Base-by-base conservation (phyloP, 2,329 filamentous ascomycete genomes). In the Nemania abortiva region DNA sequence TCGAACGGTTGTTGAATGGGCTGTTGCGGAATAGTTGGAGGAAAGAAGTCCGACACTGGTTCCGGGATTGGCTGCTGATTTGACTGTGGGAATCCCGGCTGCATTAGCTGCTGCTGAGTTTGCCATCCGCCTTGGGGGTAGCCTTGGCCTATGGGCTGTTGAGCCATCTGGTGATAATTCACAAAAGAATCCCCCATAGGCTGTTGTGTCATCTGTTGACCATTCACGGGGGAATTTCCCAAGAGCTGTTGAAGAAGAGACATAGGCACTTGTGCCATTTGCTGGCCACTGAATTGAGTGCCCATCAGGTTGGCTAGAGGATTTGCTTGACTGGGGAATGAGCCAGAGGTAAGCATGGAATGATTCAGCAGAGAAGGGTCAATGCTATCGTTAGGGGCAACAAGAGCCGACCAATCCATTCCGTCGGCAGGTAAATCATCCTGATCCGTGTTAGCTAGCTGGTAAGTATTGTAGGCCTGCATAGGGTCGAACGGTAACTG, bases 101-200 rank as follows among this genome's bases (percentile, higher is more conserved):
- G 24, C 6, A 22, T 50, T 24, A 9, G n/a, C 20, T 22, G 47
- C 18, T 24, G 15, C 50, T 6, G 11, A 31, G 50, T 2, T 53
- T 31, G 10, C 58, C 58, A 53, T 6, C 29, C 10, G 18, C n/a
- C 24, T 58, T 63, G 65, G 24, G 24, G 24, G n/a, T 67, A 54
- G 20, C 18, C 54, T 31, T 22, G 47, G 31, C 31, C 31, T 18
- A 42, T 27, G 39, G 61, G 22, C 10, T 56, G 55, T 50, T 60
- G 60, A 55, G 18, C n/a, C 6, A 34, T 22, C 18, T 50, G 62
- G 42, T 57, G 53, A 15, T 18, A 29, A 20, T 13, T 49, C 6
- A 63, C 24, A 24, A 50, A 24, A 24, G 42, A 39, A 13, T 2
- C 3, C 24, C 27, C n/a, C 42, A n/a, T 42, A 29, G 50, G 50